phyloP scores from a whole-genome alignment of 2,329 filamentous ascomycete genomes.

The Claviceps quebecensis region DNA sequence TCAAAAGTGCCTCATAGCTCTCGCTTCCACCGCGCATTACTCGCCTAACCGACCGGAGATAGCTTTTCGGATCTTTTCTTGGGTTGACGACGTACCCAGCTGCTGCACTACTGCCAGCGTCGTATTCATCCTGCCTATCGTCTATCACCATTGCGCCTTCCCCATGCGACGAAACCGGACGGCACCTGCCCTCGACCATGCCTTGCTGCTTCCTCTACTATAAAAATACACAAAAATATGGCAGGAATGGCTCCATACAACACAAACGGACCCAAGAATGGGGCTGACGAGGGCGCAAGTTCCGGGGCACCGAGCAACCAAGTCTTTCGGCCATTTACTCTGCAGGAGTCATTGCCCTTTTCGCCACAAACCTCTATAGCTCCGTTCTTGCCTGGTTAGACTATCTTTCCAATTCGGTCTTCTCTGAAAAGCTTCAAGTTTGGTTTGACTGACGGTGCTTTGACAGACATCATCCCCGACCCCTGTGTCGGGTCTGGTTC shows the following conservation, averaged over 20 bases:
- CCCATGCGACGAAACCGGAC: conserved; percentile 15
- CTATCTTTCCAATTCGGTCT: not conserved
- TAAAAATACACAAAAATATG: conserved; percentile 17
- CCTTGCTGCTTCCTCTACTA: conserved; percentile 14
- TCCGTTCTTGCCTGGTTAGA: conserved; percentile 60
- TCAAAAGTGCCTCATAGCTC: not conserved
- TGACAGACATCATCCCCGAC: conserved; percentile 49
- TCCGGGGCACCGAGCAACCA: conserved; percentile 12
- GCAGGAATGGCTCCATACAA: conserved; percentile 18
- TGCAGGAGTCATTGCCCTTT: conserved; percentile 68
- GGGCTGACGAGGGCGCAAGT: conserved; percentile 14
- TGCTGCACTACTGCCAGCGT: not conserved
- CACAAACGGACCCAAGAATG: conserved; percentile 21
- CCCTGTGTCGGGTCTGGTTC: conserved; percentile 45
- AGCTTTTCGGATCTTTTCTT: not conserved
- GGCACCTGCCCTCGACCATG: conserved; percentile 17
- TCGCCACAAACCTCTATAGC: conserved; percentile 70
- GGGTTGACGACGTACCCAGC: not conserved
- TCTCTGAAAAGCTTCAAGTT: not conserved
- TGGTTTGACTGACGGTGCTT: not conserved
- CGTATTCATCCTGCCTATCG: conserved; percentile 3
- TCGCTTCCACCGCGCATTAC: not conserved
- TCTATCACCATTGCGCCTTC: conserved; percentile 5
- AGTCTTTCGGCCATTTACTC: conserved; percentile 37
- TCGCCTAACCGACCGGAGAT: not conserved